Conservation (phyloP, 306 rosid genomes). For the Chamaecrista fasciculata region DNA sequence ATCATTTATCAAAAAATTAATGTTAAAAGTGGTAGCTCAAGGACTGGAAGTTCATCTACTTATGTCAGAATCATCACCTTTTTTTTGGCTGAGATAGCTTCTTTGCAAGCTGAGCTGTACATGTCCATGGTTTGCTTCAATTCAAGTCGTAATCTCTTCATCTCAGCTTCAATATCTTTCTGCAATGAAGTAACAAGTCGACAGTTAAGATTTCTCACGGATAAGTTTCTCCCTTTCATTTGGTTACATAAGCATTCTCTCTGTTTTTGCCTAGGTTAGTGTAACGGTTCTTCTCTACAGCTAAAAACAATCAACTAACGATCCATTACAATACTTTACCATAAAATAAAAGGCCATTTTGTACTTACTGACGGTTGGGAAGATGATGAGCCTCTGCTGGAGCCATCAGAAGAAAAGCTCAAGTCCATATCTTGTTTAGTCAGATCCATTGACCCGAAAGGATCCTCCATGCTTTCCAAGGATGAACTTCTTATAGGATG, state of each 20-base stretch:
- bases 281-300: background rate
- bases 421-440: constrained; percentile 35
- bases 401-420: constrained; percentile 21
- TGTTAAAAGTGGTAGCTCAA: background rate
- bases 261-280: no score
- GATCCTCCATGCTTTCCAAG: constrained; percentile 50
- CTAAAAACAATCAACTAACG: background rate
- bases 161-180: constrained; percentile 79
- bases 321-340: background rate
- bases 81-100: constrained; percentile 92
- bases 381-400: constrained; percentile 12
- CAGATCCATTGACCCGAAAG: constrained; percentile 46
- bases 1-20: background rate
- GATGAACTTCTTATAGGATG: constrained; percentile 38
- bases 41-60: background rate
- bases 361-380: constrained; percentile 55
- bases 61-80: constrained; percentile 47
- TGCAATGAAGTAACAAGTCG: constrained; percentile 35
- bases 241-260: no score
- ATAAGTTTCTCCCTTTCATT: background rate
- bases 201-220: constrained; percentile 20
- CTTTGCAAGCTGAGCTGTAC: constrained; percentile 98
- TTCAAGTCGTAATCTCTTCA: constrained; percentile 85
- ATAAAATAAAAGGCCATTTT: background rate
- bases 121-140: constrained; percentile 94